Evolutionary conservation across 2,329 filamentous ascomycete genomes (phyloP), one percentile per base, ranked within the genome.

Genomic region (Cercospora sojina): DNA sequence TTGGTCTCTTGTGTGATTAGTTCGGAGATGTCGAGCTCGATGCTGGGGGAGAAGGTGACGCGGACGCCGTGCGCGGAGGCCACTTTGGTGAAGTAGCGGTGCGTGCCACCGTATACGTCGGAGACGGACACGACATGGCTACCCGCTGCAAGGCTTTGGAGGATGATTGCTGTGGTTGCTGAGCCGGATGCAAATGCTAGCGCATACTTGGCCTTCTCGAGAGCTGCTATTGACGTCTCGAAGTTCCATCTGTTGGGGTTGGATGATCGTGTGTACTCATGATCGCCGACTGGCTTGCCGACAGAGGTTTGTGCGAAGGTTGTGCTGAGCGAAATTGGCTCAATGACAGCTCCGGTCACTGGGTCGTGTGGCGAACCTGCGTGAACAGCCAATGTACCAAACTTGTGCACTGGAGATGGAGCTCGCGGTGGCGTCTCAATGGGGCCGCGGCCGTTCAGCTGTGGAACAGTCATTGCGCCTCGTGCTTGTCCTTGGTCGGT

Each of bases 31-130:
- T 98, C 92, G 69, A 92, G 84, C 81, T 97, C 94, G 76, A 99
- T 96, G 80, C 89, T 89, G 9, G 93, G 92, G 5, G 93, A 94
- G 80, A 99, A 99, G 59, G 94, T 96, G 69, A 98, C 95, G 74
- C 91, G 88, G 63, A 99, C 92, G 75, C 94, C 92, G 80, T 99
- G 95, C 27, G 95, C 93, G 75, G 92, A 89, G 65, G 95, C 95
- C 59, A 98, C 95, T 82, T 97, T 93, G 71, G 95, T 99, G 84
- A 99, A 99, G 84, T 99, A 99, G 76, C 95, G 87, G 83, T 99
- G 95, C 49, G 95, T 99, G 74, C 95, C 95, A 73, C 95, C 95
- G 80, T 99, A 99, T 74, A 99, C 93, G 79, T 99, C 95, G 55
- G 93, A 96, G 57, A 99, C 92, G 68, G 93, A 97, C 74, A 99